These are phyloP conservation scores for Vinca major DNA, from an alignment of 305 asterid genomes.

Conservation along the genomic window DNA sequence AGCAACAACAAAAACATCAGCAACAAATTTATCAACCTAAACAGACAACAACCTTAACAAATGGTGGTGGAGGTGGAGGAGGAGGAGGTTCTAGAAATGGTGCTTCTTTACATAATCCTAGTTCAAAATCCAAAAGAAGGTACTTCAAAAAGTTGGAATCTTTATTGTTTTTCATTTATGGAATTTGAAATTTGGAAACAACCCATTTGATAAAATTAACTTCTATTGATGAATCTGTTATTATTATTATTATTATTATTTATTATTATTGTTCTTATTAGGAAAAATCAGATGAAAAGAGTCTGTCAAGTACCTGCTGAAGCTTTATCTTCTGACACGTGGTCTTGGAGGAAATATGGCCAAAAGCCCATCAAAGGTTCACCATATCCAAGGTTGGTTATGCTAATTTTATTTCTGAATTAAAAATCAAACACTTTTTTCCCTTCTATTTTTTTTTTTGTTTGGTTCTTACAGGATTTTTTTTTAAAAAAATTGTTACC, in stretches of 20 bases:
- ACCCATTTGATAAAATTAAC: not conserved
- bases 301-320: slow-evolving; percentile 74
- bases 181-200: not conserved
- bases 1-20: too few relatives aligned
- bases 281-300: slow-evolving; percentile 65
- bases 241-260: too few relatives aligned
- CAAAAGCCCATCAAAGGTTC: slow-evolving; percentile 97
- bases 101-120: slow-evolving; percentile 26
- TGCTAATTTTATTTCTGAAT: too few relatives aligned
- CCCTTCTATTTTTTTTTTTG: too few relatives aligned
- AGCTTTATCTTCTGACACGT: slow-evolving; percentile 66
- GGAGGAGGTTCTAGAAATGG: slow-evolving; percentile 22
- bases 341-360: too few relatives aligned
- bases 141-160: slow-evolving; percentile 7
- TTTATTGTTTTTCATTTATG: not conserved
- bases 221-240: not conserved
- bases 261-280: slow-evolving; percentile 15
- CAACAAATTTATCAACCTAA: slow-evolving; percentile 24
- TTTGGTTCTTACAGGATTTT: too few relatives aligned
- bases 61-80: too few relatives aligned
- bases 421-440: too few relatives aligned
- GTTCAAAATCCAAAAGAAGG: slow-evolving; percentile 68
- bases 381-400: slow-evolving; percentile 96
- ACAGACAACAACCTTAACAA: too few relatives aligned
- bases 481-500: too few relatives aligned